A percentile compares a stretch with the other conserved stretches of the same genome.
These are phyloP conservation scores for Ceratobasidium sp. DNA, from an alignment of 1,284 basidiomycete species.

Conservation along the genomic window DNA sequence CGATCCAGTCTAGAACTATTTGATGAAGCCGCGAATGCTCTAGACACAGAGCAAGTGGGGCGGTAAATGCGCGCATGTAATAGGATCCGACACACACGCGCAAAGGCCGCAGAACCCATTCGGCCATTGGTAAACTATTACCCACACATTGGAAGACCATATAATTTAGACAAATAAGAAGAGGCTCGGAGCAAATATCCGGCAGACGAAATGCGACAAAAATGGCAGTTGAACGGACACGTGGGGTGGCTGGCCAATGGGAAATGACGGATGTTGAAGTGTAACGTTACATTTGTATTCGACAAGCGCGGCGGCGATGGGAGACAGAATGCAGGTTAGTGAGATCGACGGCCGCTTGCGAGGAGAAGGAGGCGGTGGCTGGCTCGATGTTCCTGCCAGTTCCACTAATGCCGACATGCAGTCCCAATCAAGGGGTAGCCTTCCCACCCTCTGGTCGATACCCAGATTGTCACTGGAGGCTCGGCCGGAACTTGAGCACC, in stretches of 20 bases:
- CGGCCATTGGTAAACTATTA: background rate
- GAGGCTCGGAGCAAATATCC: constrained; percentile 19
- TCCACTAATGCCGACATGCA: constrained; percentile 12
- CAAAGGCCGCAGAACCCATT: background rate
- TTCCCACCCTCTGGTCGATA: constrained; percentile 21
- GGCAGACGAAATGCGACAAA: constrained; percentile 2
- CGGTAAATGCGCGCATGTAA: background rate
- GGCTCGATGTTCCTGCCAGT: background rate
- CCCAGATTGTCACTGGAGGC: constrained; percentile 22
- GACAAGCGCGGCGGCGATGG: constrained; percentile 2
- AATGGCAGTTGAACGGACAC: constrained; percentile 1
- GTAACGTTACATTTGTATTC: constrained; percentile 9
- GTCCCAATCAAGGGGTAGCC: constrained; percentile 22
- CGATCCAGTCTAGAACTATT: background rate
- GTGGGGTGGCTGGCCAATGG: constrained; percentile 14
- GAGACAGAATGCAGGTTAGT: constrained; percentile 8
- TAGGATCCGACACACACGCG: background rate
- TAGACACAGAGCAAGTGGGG: background rate
- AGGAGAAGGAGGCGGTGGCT: background rate
- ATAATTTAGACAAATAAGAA: constrained; percentile 42
- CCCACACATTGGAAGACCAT: background rate
- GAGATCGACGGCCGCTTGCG: constrained; percentile 12
- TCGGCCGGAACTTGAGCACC: constrained; percentile 40
- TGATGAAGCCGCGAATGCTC: background rate
- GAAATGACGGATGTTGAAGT: background rate